These are phyloP conservation scores for Chaetomidium leptoderma DNA, from an alignment of 495 filamentous ascomycete genomes.

Conservation along the genomic window DNA sequence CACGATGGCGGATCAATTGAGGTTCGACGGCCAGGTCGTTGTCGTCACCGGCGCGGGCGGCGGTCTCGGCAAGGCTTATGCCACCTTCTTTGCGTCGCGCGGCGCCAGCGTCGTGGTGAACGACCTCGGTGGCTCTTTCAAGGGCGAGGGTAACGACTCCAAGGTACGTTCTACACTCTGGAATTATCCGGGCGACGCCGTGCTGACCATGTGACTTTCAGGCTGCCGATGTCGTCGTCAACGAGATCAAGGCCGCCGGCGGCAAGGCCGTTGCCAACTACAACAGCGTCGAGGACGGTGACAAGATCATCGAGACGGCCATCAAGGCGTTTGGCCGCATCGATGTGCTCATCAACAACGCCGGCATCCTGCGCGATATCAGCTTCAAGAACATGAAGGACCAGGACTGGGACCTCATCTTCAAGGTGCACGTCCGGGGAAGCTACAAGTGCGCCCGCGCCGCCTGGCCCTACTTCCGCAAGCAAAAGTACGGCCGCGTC, in stretches of 20 bases:
- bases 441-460: conserved; percentile 96
- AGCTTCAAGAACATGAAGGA: conserved; percentile 99
- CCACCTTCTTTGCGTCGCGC: conserved; percentile 82
- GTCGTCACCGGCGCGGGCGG: conserved; percentile 96
- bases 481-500: conserved; percentile 94
- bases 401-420: conserved; percentile 91
- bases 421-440: conserved; percentile 89
- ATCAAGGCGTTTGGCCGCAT: conserved; percentile 88
- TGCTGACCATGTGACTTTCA: conserved; percentile 35
- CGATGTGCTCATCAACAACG: conserved; percentile 96
- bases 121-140: conserved; percentile 90
- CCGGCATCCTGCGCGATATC: conserved; percentile 92
- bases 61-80: conserved; percentile 89
- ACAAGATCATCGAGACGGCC: conserved; percentile 93
- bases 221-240: conserved; percentile 93
- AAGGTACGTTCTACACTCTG: conserved; percentile 53
- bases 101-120: conserved; percentile 98
- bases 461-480: conserved; percentile 96
- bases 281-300: conserved; percentile 92
- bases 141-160: conserved; percentile 83
- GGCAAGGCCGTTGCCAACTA: conserved; percentile 98
- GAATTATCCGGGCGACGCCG: not conserved
- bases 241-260: conserved; percentile 87
- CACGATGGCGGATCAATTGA: conserved; percentile 69
- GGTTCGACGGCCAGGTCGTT: conserved; percentile 94